These are phyloP conservation scores for Suillus subluteus DNA, from an alignment of 768 basidiomycete genomes.

Conservation along the genomic window DNA sequence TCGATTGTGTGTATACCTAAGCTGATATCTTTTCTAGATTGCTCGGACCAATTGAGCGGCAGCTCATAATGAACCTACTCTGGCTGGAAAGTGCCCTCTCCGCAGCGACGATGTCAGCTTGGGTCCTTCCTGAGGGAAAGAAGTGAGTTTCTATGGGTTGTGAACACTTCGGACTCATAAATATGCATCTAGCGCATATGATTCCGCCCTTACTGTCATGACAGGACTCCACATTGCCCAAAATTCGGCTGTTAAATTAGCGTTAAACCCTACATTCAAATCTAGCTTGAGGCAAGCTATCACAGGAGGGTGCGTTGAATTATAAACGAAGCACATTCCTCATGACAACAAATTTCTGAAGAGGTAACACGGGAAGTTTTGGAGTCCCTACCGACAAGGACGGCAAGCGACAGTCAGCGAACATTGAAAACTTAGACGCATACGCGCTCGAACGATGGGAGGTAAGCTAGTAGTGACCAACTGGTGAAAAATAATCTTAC, in stretches of 20 bases:
- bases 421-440: constrained; percentile 68
- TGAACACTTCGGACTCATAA: neutral
- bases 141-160: constrained; percentile 46
- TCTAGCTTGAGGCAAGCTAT: constrained; percentile 80
- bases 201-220: constrained; percentile 66
- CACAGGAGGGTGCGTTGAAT: constrained; percentile 74
- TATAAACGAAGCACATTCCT: constrained; percentile 10
- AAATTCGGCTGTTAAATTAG: constrained; percentile 59
- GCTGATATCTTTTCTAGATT: constrained; percentile 48
- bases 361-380: constrained; percentile 81
- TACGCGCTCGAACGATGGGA: constrained; percentile 93
- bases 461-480: constrained; percentile 45
- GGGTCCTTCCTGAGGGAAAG: constrained; percentile 77
- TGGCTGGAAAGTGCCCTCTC: constrained; percentile 84
- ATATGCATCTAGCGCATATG: constrained; percentile 59
- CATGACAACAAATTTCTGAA: constrained; percentile 31
- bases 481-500: neutral
- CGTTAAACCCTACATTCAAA: constrained; percentile 77
- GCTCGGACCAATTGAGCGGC: constrained; percentile 76
- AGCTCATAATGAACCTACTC: constrained; percentile 84
- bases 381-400: constrained; percentile 75
- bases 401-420: constrained; percentile 56
- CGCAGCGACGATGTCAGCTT: constrained; percentile 68
- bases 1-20: neutral
- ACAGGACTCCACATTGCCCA: constrained; percentile 72